These are phyloP conservation scores for Rhododendron simsii DNA, from an alignment of 148 eudicot genomes.

Conservation along the genomic window DNA sequence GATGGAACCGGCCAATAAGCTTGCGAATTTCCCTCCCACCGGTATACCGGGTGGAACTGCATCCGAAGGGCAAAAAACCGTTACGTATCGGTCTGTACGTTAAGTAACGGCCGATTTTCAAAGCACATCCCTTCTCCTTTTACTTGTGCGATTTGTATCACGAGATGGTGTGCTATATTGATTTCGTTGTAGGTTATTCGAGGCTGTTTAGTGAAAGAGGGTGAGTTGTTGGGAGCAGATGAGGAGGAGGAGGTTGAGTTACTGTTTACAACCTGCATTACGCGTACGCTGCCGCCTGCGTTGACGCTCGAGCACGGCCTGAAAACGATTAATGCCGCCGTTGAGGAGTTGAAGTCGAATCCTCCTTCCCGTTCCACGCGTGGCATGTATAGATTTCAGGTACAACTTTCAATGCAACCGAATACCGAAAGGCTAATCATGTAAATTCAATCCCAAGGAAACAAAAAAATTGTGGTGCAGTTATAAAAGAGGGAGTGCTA, in stretches of 20 bases:
- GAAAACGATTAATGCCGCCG: constrained; percentile 48
- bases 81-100: not conserved
- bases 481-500: too few relatives aligned
- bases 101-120: too few relatives aligned
- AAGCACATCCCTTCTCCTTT: not conserved
- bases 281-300: constrained; percentile 63
- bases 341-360: constrained; percentile 50
- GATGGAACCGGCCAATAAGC: not conserved
- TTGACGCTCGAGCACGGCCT: constrained; percentile 72
- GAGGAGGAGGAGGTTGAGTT: constrained; percentile 28
- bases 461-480: too few relatives aligned
- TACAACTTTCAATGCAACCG: constrained; percentile 4
- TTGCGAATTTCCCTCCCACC: not conserved
- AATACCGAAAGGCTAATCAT: too few relatives aligned
- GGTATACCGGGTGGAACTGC: not conserved
- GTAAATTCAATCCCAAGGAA: too few relatives aligned
- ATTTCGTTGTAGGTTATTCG: constrained; percentile 8
- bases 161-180: not conserved
- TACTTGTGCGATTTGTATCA: not conserved
- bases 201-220: constrained; percentile 6
- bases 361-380: constrained; percentile 42
- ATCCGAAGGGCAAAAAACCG: not conserved
- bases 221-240: constrained; percentile 24
- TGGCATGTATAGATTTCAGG: constrained; percentile 88
- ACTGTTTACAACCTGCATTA: constrained; percentile 55